A percentile compares a stretch with the other conserved stretches of the same genome.
Evolutionary conservation across 164 flowering plant genomes (phyloP).

Genomic region (Dillenia turbinata): DNA sequence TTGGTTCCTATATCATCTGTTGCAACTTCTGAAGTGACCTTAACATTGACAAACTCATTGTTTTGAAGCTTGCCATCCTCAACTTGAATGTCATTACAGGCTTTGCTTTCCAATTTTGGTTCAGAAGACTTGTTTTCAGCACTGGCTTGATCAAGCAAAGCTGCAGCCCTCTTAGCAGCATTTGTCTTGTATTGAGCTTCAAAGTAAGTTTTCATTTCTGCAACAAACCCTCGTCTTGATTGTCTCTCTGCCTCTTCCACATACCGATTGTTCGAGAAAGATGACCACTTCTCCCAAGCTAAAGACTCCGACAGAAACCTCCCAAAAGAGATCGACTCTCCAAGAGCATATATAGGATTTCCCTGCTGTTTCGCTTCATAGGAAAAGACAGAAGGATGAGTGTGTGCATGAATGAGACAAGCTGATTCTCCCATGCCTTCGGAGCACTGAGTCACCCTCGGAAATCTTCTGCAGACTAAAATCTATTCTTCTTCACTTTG

Average conservation of each 20-base stretch:
- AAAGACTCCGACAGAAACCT: conserved; percentile 60
- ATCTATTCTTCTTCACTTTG: background rate
- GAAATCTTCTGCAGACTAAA: conserved; percentile 1
- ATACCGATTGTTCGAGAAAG: conserved; percentile 52
- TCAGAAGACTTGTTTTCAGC: conserved; percentile 13
- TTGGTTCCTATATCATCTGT: background rate
- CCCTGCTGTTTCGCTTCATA: conserved; percentile 48
- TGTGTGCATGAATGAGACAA: conserved; percentile 59
- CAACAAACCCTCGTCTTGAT: conserved; percentile 66
- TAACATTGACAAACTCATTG: background rate
- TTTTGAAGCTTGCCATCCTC: background rate
- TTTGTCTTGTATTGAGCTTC: conserved; percentile 64
- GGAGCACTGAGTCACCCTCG: too few relatives aligned
- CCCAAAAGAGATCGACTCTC: conserved; percentile 71
- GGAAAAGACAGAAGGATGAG: conserved; percentile 36
- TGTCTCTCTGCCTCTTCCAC: conserved; percentile 68
- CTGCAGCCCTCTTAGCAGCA: conserved; percentile 50
- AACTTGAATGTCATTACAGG: conserved; percentile 1
- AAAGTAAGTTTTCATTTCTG: conserved; percentile 74
- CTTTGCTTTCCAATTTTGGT: conserved; percentile 3
- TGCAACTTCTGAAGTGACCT: background rate
- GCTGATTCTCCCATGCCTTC: conserved; percentile 45
- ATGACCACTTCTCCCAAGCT: conserved; percentile 68
- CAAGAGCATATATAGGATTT: conserved; percentile 44
- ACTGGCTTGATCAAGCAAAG: conserved; percentile 45